Evolutionary conservation across 1,284 basidiomycete species (phyloP), one percentile per base, ranked within the genome.

Genomic region (Inonotus obliquus): DNA sequence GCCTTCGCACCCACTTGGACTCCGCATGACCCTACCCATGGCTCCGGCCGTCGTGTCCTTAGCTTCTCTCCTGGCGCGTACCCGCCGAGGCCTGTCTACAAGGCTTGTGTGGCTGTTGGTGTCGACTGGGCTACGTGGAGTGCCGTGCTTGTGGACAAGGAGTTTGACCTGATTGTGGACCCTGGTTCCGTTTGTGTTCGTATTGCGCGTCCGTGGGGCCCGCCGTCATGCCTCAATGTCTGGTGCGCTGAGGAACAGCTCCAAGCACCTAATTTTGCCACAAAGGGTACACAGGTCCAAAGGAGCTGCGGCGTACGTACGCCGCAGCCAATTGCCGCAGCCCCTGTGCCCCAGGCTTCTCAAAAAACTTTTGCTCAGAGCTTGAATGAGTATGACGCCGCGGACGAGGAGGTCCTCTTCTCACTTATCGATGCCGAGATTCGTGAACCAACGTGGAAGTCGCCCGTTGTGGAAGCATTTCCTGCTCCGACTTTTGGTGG

Each of bases 81-180:
- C 2, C 89, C 89, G 44, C 88, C 89, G 54, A 83, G 85, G 53
- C 76, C 83, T 67, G 78, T 92, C 68, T 84, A 88, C 75, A 75
- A 81, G 58, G 85, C 89, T 14, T 90, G 88, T 73, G 74, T 83
- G 59, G 77, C 83, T 35, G 77, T 86, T 38, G 81, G 82, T 63
- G 79, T 91, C 39, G 83, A 88, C 66, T 91, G 89, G 89, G 83
- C 83, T 63, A 82, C 87, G 68, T 91, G 89, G 89, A 86, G 89
- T 57, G 68, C 78, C 49, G 76, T 80, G 59, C 81, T 91, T 59
- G 87, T 89, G 7, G 79, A 81, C 65, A 73, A 76, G 60, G 86
- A 88, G 73, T 86, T 91, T 67, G 89, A 91, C 72, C 81, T 92
- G 63, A 85, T 87, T 73, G 81, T 90, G 67, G 86, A 91, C 72